Base-by-base conservation (phyloP, 2,329 filamentous ascomycete genomes). In the Sarocladium brachiariae region DNA sequence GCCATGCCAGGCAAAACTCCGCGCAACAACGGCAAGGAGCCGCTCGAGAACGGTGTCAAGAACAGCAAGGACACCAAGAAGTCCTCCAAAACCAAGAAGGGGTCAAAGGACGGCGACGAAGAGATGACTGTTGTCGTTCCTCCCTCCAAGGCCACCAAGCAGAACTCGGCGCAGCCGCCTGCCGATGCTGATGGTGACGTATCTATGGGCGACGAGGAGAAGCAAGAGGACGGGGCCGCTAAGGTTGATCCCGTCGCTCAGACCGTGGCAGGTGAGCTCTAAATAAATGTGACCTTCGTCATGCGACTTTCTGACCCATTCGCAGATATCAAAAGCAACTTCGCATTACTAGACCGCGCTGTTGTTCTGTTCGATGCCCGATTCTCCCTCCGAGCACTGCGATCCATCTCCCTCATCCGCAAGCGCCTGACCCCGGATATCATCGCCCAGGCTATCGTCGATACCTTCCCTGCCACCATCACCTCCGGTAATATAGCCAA, bases 351-450 rank as follows among this genome's bases (percentile, higher is more conserved):
- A 63, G 91, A 96, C 64, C 87, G 90, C 63, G 93, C 91, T 58
- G 92, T 99, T 57, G 78, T 84, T 57, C 83, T 95, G 61, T 99
- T 97, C 69, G 93, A 99, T 71, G 83, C 91, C 53, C 85, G 93
- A 74, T 99, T 96, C 72, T 89, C 92, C 52, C 86, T 99, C 56
- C 83, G 93, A 65, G 93, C 93, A 55, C 81, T 99, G 56, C 87
- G 93, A 62, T 95, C 91, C 60, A 95, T 97, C 72, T 96, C 93
- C 35, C 91, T 90, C 51, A 84, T 97, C 67, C 89, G 93, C 67
- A 97, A 97, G 77, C 83, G 89, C 58, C 78, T 96, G 59, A 88
- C 85, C 13, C 80, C 87, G 52, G 87, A 92, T 59, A 84, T 95
- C 59, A 76, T 96, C 58, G 81, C 84, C 48, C 83, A 88, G 68